These are phyloP conservation scores for Cladosporium oxysporum DNA, from an alignment of 2,329 filamentous ascomycete species.

Conservation along the genomic window DNA sequence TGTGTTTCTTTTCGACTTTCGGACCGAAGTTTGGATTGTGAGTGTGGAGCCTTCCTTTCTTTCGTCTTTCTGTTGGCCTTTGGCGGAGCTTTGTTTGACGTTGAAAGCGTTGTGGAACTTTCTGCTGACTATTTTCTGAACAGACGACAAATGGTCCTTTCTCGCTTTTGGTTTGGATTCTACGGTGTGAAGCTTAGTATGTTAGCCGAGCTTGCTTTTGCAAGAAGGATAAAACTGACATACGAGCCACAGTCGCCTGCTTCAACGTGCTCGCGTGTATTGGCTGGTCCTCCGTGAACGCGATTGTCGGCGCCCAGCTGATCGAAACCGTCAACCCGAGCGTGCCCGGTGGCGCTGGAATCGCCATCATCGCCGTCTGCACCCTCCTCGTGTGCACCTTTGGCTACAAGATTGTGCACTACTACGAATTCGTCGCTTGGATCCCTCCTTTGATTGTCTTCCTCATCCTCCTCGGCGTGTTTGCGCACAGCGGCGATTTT, in stretches of 20 bases:
- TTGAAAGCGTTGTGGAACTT: not conserved
- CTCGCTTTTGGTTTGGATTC: slow-evolving; percentile 71
- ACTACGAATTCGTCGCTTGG: slow-evolving; percentile 75
- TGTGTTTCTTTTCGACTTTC: slow-evolving; percentile 78
- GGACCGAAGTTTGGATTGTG: slow-evolving; percentile 69
- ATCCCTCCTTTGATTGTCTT: slow-evolving; percentile 73
- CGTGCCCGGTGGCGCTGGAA: slow-evolving; percentile 72
- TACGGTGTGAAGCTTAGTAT: slow-evolving; percentile 47
- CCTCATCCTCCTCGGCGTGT: slow-evolving; percentile 68
- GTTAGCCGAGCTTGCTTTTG: slow-evolving; percentile 17
- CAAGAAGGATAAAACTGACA: slow-evolving; percentile 21
- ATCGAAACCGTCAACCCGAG: slow-evolving; percentile 70
- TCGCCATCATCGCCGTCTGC: slow-evolving; percentile 69
- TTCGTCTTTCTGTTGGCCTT: not conserved
- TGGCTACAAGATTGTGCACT: slow-evolving; percentile 74
- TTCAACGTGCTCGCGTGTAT: slow-evolving; percentile 73
- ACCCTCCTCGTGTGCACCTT: slow-evolving; percentile 72
- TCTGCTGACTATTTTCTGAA: not conserved
- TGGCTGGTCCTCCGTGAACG: slow-evolving; percentile 76
- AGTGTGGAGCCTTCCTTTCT: not conserved
- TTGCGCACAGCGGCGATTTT: slow-evolving; percentile 68
- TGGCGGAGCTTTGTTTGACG: not conserved
- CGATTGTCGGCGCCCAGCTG: slow-evolving; percentile 79
- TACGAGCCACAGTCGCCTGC: slow-evolving; percentile 56
- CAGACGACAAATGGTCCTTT: slow-evolving; percentile 73